These are phyloP conservation scores for Metarhizium robertsii DNA, from an alignment of 2,329 filamentous ascomycete genomes.

Conservation along the genomic window DNA sequence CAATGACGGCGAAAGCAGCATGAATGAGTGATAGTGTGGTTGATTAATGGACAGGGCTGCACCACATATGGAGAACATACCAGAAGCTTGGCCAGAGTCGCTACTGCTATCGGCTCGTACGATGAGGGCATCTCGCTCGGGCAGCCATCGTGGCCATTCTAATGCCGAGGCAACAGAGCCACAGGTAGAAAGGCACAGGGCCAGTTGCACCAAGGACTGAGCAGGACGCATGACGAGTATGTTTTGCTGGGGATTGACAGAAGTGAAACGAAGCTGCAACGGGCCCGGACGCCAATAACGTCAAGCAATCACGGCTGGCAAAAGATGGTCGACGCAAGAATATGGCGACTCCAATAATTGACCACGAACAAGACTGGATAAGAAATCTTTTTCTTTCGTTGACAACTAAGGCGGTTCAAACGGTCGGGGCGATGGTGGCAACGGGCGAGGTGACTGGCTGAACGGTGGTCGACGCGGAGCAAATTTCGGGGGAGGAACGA, in stretches of 20 bases:
- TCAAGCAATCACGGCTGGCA: background rate
- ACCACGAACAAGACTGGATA: background rate
- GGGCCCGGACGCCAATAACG: background rate
- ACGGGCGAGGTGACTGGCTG: slow-evolving; percentile 6
- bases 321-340: background rate
- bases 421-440: slow-evolving; percentile 2
- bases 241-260: background rate
- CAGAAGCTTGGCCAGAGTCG: slow-evolving; percentile 5
- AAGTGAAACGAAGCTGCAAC: background rate
- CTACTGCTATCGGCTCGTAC: slow-evolving; percentile 34
- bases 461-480: background rate
- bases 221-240: slow-evolving; percentile 34
- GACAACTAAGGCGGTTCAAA: background rate
- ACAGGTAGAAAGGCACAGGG: slow-evolving; percentile 41
- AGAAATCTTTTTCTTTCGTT: background rate
- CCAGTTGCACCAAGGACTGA: slow-evolving; percentile 35
- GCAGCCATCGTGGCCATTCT: slow-evolving; percentile 48
- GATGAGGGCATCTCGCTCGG: slow-evolving; percentile 41
- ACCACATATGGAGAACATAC: slow-evolving; percentile 3
- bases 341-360: background rate
- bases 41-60: too few species aligned
- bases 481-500: slow-evolving; percentile 5
- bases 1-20: background rate
- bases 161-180: slow-evolving; percentile 40
- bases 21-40: background rate